Evolutionary conservation across 768 basidiomycete species (phyloP), one percentile per base, ranked within the genome.

Genomic region (Russula emetica): DNA sequence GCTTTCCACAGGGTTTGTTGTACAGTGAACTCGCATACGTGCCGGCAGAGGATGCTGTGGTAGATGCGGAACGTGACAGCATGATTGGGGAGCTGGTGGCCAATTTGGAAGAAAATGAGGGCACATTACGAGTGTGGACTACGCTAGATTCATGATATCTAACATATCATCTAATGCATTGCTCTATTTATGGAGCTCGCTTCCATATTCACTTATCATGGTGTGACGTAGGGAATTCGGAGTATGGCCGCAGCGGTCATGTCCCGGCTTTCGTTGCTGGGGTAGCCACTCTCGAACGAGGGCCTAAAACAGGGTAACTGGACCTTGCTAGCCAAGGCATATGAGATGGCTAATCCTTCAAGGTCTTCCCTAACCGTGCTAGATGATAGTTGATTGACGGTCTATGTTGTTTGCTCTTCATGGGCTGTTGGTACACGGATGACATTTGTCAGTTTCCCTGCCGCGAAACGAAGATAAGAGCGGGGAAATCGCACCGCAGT

Each of bases 351-450:
- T 52, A 61, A 49, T 60, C 47, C 80, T 88, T 88, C 69, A 85
- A 81, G 65, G 80, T 83, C 72, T 89, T 90, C 66, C 83, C 81
- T 66, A 93, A 79, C 73, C 91, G 84, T 69, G 89, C 86, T 68
- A 94, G 84, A 74, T 94, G 91, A 73, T 92, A 94, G 75, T 95
- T 94, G 78, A 95, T 93, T 38, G 88, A 85, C 38, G 92, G 83
- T 71, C 80, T 82, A 57, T 86, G 90, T 50, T 75, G 74, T 72
- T 86, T 90, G 65, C 84, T 84, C 55, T 81, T 79, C 71, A 85
- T 78, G 13, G 88, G 86, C 91, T 94, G 71, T 14, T 64, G 26
- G 26, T 26, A 26, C 14, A 44, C 10, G 32, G 13, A 20, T 24
- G 51, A 47, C 4, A 57, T 61, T 59, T 18, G 64, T 55, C 22